Evolutionary conservation across 164 flowering plant genomes (phyloP).

Genomic region (Paratinospora sagittata): DNA sequence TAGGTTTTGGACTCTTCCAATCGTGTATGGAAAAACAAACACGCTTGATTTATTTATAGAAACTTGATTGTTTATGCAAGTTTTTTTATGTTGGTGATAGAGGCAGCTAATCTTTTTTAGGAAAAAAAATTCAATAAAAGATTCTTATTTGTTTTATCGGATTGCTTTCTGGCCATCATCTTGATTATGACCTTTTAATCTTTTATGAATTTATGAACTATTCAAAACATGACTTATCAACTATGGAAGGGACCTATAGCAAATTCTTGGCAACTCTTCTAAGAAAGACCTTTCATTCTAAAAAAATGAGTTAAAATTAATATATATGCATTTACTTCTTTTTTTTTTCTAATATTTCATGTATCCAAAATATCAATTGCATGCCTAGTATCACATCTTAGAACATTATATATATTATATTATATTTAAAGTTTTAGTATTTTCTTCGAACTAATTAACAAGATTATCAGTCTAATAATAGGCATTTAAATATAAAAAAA

Average conservation of each 20-base stretch:
- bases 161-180: constrained; percentile 13
- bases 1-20: constrained; percentile 36
- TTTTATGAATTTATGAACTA: background rate
- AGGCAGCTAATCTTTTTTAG: background rate
- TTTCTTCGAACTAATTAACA: no score
- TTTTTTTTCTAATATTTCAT: no score
- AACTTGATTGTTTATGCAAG: background rate
- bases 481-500: no score
- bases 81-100: background rate
- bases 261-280: background rate
- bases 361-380: no score
- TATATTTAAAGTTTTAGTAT: no score
- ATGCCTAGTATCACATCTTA: no score
- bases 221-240: constrained; percentile 4
- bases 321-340: no score
- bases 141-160: background rate
- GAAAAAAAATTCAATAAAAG: background rate
- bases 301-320: no score
- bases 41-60: background rate
- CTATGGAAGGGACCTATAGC: background rate
- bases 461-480: no score
- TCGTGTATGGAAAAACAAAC: constrained; percentile 21
- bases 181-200: constrained; percentile 3
- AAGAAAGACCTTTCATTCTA: no score
- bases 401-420: background rate